Evolutionary conservation across 345 rosid genomes (phyloP).

Genomic region (Gossypium herbaceum): DNA sequence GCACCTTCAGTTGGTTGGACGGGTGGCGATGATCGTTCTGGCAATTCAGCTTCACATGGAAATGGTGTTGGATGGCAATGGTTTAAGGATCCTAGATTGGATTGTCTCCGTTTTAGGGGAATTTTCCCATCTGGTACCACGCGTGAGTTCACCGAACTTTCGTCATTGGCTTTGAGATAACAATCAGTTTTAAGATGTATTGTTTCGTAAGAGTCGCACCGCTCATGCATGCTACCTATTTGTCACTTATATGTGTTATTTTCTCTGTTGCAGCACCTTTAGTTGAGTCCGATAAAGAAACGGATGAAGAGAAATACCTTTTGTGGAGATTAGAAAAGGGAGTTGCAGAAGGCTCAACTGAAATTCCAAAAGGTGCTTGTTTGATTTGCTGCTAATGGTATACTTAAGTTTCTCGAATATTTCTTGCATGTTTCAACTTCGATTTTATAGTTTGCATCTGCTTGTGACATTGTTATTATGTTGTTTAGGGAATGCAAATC

Average conservation of each 20-base stretch:
- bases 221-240: not conserved
- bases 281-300: slow-evolving; percentile 74
- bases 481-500: slow-evolving; percentile 72
- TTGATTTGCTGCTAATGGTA: not conserved
- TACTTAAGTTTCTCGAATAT: not conserved
- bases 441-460: not conserved
- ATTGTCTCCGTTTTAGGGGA: slow-evolving; percentile 72
- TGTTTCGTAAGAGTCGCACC: not conserved
- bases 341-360: slow-evolving; percentile 85
- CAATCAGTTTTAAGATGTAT: not conserved
- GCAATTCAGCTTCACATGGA: slow-evolving; percentile 55
- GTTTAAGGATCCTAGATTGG: slow-evolving; percentile 87
- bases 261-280: slow-evolving; percentile 62
- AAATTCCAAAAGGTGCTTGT: slow-evolving; percentile 73
- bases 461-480: not conserved
- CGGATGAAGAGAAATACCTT: slow-evolving; percentile 59
- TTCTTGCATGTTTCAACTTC: not conserved
- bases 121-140: slow-evolving; percentile 52
- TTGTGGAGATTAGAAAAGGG: slow-evolving; percentile 78
- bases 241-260: not conserved
- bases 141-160: slow-evolving; percentile 41
- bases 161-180: not conserved
- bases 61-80: slow-evolving; percentile 66
- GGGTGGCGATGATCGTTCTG: slow-evolving; percentile 44
- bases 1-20: slow-evolving; percentile 76